These are phyloP conservation scores for Mucor sp. DNA, from an alignment of 371 early-diverging fungal species.

Conservation along the genomic window DNA sequence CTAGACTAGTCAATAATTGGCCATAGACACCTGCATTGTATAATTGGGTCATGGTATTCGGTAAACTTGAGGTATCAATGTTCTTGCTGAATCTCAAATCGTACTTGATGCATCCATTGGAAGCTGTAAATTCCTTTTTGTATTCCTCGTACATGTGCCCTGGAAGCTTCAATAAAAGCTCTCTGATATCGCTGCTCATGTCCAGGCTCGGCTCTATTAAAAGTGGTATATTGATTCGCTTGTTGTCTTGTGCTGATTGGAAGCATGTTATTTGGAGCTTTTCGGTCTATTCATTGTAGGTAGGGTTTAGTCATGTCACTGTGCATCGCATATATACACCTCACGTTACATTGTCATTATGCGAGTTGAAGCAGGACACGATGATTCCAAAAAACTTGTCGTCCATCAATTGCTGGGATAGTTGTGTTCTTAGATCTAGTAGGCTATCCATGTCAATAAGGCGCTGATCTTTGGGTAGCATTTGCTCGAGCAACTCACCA, in stretches of 20 bases:
- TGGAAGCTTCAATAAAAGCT: constrained; percentile 45
- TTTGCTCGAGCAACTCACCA: constrained; percentile 27
- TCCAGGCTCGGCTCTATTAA: constrained; percentile 35
- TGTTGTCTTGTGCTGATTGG: constrained; percentile 39
- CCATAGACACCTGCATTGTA: constrained; percentile 65
- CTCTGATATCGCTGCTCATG: constrained; percentile 28
- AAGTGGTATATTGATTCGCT: constrained; percentile 38
- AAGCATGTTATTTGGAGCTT: constrained; percentile 61
- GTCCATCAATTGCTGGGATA: constrained; percentile 69
- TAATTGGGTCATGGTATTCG: constrained; percentile 45
- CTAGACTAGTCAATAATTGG: constrained; percentile 50
- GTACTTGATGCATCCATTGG: constrained; percentile 4
- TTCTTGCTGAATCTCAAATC: constrained; percentile 1
- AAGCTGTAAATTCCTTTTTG: constrained; percentile 34
- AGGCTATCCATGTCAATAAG: background rate
- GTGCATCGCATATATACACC: background rate
- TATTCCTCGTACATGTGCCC: constrained; percentile 56
- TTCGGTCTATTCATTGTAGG: constrained; percentile 36
- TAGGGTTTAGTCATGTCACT: background rate
- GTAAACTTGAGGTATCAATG: constrained; percentile 1
- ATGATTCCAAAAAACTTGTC: constrained; percentile 71
- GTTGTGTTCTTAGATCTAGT: constrained; percentile 70
- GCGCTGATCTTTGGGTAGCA: background rate
- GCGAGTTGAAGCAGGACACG: constrained; percentile 66
- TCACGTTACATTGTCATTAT: constrained; percentile 42